Base-by-base conservation (phyloP, 2,329 filamentous ascomycete genomes). In the Aureobasidium sp. region DNA sequence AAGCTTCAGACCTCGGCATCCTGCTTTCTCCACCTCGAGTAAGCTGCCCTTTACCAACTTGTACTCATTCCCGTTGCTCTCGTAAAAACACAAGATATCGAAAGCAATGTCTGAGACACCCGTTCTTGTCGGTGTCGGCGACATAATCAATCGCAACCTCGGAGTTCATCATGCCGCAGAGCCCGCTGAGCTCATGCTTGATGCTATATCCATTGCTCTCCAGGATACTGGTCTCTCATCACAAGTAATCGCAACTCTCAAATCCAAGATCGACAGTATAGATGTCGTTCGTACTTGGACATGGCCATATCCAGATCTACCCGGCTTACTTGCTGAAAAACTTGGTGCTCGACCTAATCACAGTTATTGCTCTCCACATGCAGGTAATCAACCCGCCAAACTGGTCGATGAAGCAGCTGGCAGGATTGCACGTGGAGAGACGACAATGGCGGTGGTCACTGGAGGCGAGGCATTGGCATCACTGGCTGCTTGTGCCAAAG, bases 391-490 rank as follows among this genome's bases (percentile, higher is more conserved):
- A 36, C 85, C 86, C 0, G 85, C 79, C 0, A 79, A 80, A 63
- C 69, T 87, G 10, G 78, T 87, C n/a, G 86, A 89, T 64, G 81
- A 85, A 59, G 85, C 85, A 0, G 84, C 85, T 1, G 74, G 81
- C 20, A 76, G 83, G 32, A 79, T 89, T 15, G 76, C 83, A 0
- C 72, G 69, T 26, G 79, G 84, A 1, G 74, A 85, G 59, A 79
- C 72, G 10, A 83, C 78, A 17, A 77, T 87, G 6, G 84, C 84
- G 0, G 70, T 88, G 41, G 71, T 89, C 0, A 81, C 82, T 1
- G 86, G 86, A 2, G 86, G 84, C 10, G 86, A 89, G 69, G 84
- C 86, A 13, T 71, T 88, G 63, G 86, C 84, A 60, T 86, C 80
- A 17, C 24, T 85, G 66, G 78, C 76, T 29, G 78, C 80, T 7